Percentiles rank a stretch among this genome's conserved stretches.
phyloP scores from a whole-genome alignment of 345 rosid species.

The Gossypium rotundifolium region DNA sequence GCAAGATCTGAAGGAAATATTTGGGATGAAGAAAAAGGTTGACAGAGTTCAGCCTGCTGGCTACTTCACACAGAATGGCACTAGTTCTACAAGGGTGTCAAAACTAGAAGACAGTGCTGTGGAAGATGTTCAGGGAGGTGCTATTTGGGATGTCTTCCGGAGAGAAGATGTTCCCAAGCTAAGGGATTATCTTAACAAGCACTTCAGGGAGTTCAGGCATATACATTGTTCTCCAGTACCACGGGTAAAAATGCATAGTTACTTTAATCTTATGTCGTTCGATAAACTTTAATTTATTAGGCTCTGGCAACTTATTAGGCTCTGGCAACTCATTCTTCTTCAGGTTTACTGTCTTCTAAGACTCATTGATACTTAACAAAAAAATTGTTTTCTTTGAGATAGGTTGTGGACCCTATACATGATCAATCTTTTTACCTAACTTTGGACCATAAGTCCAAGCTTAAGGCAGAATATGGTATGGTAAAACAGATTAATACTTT shows the following conservation, averaged over 20 bases:
- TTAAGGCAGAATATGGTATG: slow-evolving; percentile 73
- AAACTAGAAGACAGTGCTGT: background rate
- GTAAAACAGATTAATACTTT: background rate
- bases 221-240: slow-evolving; percentile 42
- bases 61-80: background rate
- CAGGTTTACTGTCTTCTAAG: background rate
- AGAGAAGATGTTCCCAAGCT: slow-evolving; percentile 68
- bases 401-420: slow-evolving; percentile 70
- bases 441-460: slow-evolving; percentile 49
- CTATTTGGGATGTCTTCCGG: slow-evolving; percentile 78
- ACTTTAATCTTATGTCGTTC: background rate
- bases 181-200: slow-evolving; percentile 51
- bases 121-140: slow-evolving; percentile 30
- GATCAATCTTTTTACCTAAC: slow-evolving; percentile 64
- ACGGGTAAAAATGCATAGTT: slow-evolving; percentile 30
- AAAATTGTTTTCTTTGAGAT: background rate
- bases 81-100: background rate
- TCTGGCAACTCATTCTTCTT: background rate
- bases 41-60: background rate
- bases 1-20: slow-evolving; percentile 39
- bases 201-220: slow-evolving; percentile 73
- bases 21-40: slow-evolving; percentile 14
- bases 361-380: background rate
- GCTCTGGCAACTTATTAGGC: background rate
- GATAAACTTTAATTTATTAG: background rate